Evolutionary conservation across 1,284 basidiomycete genomes (phyloP).

Genomic region (Sporisorium sorghi): DNA sequence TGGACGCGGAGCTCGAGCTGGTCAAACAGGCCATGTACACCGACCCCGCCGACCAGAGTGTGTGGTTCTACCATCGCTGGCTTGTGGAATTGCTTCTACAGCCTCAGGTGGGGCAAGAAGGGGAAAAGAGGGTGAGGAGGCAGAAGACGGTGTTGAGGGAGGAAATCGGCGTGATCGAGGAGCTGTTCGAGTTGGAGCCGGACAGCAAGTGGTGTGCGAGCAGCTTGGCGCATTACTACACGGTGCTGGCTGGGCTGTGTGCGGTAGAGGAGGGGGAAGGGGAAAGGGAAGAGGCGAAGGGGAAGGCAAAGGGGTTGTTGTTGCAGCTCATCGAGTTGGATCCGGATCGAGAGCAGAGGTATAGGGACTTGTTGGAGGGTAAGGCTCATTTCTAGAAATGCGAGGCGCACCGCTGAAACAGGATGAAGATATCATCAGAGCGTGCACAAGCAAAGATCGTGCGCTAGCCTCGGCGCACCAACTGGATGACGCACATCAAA

Average conservation of each 20-base stretch:
- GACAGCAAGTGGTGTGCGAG: slow-evolving; percentile 83
- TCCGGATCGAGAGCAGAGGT: slow-evolving; percentile 55
- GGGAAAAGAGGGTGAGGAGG: not conserved
- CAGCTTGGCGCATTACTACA: slow-evolving; percentile 52
- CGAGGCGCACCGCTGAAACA: not conserved
- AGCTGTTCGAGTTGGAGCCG: slow-evolving; percentile 88
- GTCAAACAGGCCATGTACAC: slow-evolving; percentile 95
- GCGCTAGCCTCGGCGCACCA: too few relatives aligned
- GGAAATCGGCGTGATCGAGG: slow-evolving; percentile 85
- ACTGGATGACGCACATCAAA: too few relatives aligned
- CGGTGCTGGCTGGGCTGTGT: slow-evolving; percentile 9
- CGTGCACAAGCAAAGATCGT: too few relatives aligned
- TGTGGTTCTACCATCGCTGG: slow-evolving; percentile 99
- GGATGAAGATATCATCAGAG: too few relatives aligned
- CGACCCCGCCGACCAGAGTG: slow-evolving; percentile 93
- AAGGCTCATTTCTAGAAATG: slow-evolving; percentile 33
- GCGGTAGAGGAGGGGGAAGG: not conserved
- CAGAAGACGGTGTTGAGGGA: slow-evolving; percentile 58
- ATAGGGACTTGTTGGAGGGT: slow-evolving; percentile 50
- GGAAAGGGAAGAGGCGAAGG: not conserved
- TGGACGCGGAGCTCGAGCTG: slow-evolving; percentile 85
- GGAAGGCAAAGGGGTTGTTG: slow-evolving; percentile 24
- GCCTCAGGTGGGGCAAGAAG: not conserved
- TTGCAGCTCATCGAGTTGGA: slow-evolving; percentile 49
- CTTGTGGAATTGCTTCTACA: slow-evolving; percentile 75